Base-by-base conservation (phyloP, 306 rosid genomes). In the Glycine tomentella region DNA sequence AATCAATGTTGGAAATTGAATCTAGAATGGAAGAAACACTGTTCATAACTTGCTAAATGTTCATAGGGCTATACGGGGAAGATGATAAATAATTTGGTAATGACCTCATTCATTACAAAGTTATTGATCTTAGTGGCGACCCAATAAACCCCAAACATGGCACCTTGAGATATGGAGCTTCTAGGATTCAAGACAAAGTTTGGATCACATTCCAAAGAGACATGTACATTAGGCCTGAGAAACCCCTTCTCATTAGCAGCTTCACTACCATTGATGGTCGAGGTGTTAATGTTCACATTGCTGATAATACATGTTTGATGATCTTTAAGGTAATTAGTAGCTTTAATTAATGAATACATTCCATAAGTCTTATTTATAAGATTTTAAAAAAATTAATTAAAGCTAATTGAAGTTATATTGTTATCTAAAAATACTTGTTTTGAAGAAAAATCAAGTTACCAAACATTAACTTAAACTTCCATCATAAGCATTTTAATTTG, bases 31-130 rank as follows among this genome's bases (percentile, higher is more conserved):
- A 76, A 74, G 16, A 74, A 56, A 33, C n/a, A 84, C 3, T 66
- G 75, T 0, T 9, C 49, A 42, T n/a, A n/a, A n/a, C n/a, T n/a
- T n/a, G n/a, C n/a, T n/a, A n/a, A n/a, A n/a, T n/a, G n/a, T 61
- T 79, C 81, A 0, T 53, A 80, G 13, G 84, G 87, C 8, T 84
- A 74, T 52, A 55, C 33, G 3, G 78, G 87, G 2, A 80, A 80
- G 52, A 84, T 84, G 81, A 69, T 56, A n/a, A 84, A 84, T 14
- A 79, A 79, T 78, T 68, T 3, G 84, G 87, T 3, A 58, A 49
- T 3, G 56, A 51, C 44, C 69, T 84, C 0, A 33, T 84, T 5
- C 63, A 6, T 61, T 84, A 84, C 8, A 42, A 50, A 48, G 87
- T 84, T 6, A 74, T 66, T 1, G 69, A 83, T 42, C 68, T 7